Base-by-base conservation (phyloP, 23 red algal genomes). In the Gracilaria gracilis region DNA sequence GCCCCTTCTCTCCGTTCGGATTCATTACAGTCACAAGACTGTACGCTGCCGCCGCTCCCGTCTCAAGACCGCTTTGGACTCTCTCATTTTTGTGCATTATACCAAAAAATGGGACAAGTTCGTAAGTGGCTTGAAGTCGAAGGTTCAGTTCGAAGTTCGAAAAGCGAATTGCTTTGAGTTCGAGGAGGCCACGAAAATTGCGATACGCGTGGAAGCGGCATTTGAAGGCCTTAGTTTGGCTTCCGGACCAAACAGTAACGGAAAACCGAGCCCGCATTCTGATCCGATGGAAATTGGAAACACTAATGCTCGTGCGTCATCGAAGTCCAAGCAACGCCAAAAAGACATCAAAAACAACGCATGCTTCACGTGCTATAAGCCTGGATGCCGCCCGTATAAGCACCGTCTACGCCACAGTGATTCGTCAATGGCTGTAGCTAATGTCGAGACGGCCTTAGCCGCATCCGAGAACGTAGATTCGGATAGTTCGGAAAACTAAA, bases 301-400 rank as follows among this genome's bases (percentile, higher is more conserved):
- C 32, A 29, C 72, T 25, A 29, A 77, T 31, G 72, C 5, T 25
- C 23, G 33, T 44, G 7, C 57, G 4, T 24, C 9, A 14, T 1
- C 19, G 6, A 8, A 27, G 1, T 44, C 34, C 9, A 87, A 87
- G 83, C 35, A 87, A 44, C 47, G 83, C 37, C 44, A 75, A 0
- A 14, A 44, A 13, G 83, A 87, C 64, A 62, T 51, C 7, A 47
- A 55, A 34, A 84, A 66, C 40, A 66, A 84, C n/a, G 80, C 80
- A 9, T 84, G 80, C 27, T 87, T 87, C n/a, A 2, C 7, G 0
- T 87, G 62, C n/a, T 48, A 87, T 8, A 87, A 69, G 27, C 25
- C 39, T 34, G 83, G 42, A 42, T 87, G 83, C 28, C 35, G 83
- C 0, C 83, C 83, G 8, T 87, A 59, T 37, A 87, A 87, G 65